These are phyloP conservation scores for Hypoxylon sp. DNA, from an alignment of 2,329 filamentous ascomycete species.

Conservation along the genomic window DNA sequence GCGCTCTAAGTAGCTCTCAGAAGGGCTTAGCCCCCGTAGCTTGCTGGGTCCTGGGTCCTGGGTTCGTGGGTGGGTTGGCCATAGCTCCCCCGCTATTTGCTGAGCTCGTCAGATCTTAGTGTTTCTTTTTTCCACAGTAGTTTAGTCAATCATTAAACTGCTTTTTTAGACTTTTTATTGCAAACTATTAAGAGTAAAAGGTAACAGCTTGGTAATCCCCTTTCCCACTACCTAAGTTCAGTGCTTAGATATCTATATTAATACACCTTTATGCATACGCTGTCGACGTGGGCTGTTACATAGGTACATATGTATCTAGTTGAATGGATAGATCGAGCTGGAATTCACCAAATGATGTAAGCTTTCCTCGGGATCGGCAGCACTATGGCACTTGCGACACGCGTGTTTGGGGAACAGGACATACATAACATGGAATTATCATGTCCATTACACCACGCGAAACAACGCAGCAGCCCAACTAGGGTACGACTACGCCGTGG, in stretches of 20 bases:
- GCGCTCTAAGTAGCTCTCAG: conserved; percentile 33
- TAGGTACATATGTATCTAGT: conserved; percentile 1
- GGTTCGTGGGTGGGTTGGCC: no score
- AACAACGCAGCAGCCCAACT: conserved; percentile 11
- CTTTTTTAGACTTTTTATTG: neutral
- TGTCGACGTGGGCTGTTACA: neutral
- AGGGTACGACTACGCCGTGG: neutral
- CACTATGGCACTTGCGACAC: conserved; percentile 10
- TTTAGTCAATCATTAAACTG: neutral
- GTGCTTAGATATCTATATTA: no score
- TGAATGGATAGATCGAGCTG: conserved; percentile 22
- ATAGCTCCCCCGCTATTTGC: conserved; percentile 31
- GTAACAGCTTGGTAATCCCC: no score
- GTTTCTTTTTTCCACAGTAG: neutral
- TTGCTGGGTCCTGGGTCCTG: conserved; percentile 2
- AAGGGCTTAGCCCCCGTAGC: conserved; percentile 17
- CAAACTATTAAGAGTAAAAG: no score
- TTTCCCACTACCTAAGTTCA: no score
- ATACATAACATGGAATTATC: conserved; percentile 1
- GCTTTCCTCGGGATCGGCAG: conserved; percentile 20
- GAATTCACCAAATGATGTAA: conserved; percentile 39
- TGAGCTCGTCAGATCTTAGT: no score
- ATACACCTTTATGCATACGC: no score
- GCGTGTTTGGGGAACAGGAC: conserved; percentile 11
- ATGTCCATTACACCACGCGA: neutral